phyloP scores from a whole-genome alignment of 176 grass and related monocot genomes.

The Areca catechu region DNA sequence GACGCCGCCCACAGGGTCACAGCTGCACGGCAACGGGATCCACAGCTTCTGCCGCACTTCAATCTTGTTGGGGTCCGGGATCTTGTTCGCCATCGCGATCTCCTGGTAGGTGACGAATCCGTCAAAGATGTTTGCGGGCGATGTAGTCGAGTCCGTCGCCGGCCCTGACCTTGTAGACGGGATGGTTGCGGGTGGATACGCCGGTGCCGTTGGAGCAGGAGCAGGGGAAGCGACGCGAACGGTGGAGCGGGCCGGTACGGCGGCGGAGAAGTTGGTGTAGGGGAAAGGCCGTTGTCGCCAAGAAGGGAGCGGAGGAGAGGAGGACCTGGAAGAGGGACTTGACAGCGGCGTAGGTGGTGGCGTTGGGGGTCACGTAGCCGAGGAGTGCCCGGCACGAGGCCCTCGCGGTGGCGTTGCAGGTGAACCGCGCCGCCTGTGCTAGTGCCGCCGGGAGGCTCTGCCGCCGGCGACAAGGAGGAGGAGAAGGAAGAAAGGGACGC shows the following conservation, averaged over 20 bases:
- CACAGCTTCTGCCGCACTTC: slow-evolving; percentile 52
- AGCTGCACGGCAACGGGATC: slow-evolving; percentile 95
- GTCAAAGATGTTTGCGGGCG: slow-evolving; percentile 30
- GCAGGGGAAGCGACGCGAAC: slow-evolving; percentile 77
- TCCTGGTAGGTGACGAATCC: slow-evolving; percentile 70
- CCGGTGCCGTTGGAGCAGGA: slow-evolving; percentile 67
- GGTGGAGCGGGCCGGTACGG: slow-evolving; percentile 20
- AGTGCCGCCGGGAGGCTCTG: not conserved
- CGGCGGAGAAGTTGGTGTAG: slow-evolving; percentile 29
- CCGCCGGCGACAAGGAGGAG: not conserved
- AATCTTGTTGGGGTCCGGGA: slow-evolving; percentile 50
- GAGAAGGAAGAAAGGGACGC: not conserved
- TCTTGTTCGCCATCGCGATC: slow-evolving; percentile 72
- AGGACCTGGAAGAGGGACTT: slow-evolving; percentile 72
- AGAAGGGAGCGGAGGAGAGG: slow-evolving; percentile 70
- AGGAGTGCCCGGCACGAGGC: slow-evolving; percentile 67
- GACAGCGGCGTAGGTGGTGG: slow-evolving; percentile 47
- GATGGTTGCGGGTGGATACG: slow-evolving; percentile 39
- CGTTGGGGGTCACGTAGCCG: slow-evolving; percentile 59
- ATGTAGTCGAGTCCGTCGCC: slow-evolving; percentile 65
- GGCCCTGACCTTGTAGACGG: slow-evolving; percentile 48
- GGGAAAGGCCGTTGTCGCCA: slow-evolving; percentile 50
- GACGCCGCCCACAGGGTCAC: slow-evolving; percentile 41
- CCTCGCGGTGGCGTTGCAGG: slow-evolving; percentile 43
- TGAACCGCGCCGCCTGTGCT: slow-evolving; percentile 38